phyloP scores from a whole-genome alignment of 2,329 filamentous ascomycete species.

The Atkinsonella texensis region DNA sequence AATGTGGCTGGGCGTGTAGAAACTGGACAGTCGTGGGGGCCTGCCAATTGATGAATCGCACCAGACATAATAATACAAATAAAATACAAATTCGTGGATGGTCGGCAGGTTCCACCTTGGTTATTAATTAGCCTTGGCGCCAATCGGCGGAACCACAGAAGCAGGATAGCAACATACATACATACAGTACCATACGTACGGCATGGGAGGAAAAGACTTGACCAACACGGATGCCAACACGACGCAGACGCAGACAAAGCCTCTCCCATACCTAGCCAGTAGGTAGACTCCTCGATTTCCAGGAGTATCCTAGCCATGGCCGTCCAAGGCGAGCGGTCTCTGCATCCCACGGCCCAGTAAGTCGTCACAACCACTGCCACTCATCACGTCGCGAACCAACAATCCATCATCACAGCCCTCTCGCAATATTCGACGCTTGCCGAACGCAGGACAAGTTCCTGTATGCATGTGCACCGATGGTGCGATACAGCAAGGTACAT shows the following conservation, averaged over 20 bases:
- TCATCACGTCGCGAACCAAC: too few species aligned
- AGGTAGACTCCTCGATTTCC: not conserved
- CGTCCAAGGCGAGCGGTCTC: constrained; percentile 1
- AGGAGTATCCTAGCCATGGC: not conserved
- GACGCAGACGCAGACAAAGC: too few species aligned
- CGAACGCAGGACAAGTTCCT: constrained; percentile 40
- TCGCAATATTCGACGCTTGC: constrained; percentile 46
- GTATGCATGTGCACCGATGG: constrained; percentile 55
- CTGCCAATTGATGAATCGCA: too few species aligned
- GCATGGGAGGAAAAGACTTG: not conserved
- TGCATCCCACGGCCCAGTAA: constrained; percentile 6
- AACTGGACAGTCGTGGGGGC: too few species aligned
- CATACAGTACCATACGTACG: too few species aligned
- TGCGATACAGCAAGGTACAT: constrained; percentile 47
- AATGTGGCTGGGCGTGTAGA: too few species aligned
- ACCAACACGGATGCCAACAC: not conserved
- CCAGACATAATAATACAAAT: too few species aligned
- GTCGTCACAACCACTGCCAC: not conserved
- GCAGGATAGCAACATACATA: too few species aligned
- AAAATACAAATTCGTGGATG: too few species aligned
- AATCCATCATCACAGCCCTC: constrained; percentile 28
- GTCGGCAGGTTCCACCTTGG: not conserved
- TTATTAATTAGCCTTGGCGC: not conserved
- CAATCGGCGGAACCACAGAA: not conserved
- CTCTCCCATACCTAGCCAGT: too few species aligned